Base-by-base conservation (phyloP, 192 early-diverging fungal genomes). In the Backusella mclennaniae region DNA sequence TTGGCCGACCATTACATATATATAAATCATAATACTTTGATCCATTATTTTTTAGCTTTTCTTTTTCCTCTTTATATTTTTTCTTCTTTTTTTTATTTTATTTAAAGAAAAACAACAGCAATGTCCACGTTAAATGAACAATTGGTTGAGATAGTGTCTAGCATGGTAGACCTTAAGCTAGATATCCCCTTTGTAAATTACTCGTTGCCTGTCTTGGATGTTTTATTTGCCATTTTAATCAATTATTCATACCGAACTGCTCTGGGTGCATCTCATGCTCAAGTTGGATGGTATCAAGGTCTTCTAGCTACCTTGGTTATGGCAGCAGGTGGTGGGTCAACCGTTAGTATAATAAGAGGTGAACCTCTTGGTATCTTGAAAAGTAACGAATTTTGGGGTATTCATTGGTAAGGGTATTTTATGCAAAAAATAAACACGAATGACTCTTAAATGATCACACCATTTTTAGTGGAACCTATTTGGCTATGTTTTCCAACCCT, bases 231-330 rank as follows among this genome's bases (percentile, higher is more conserved):
- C 5, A n/a, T 75, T 31, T 44, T 75, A 17, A 75, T 75, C 38
- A 75, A 76, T 21, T 76, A 76, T 42, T 69, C 75, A 12, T 76
- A 76, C 56, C 75, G 75, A 42, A 52, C 68, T 29, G 68, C 68
- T 17, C 26, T 76, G n/a, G 67, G 75, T 23, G 76, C 46, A 15
- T 73, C 44, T 23, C 81, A 82, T 70, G 67, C 44, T n/a, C 76
- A 71, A 56, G 72, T 82, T 71, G 81, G 76, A 11, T 82, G 81
- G 81, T 63, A 71, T 8, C 81, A 82, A 44, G 81, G 81, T 67
- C 46, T 78, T n/a, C 26, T 82, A 31, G 81, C 81, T 29, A 77
- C 76, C 7, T 19, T 76, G 17, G 73, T 82, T 14, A 82, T 82
- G 76, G 56, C 73, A 35, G 76, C 76, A 31, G 81, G 81, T 29